Evolutionary conservation across 345 rosid genomes (phyloP).

Genomic region (Isatis tinctoria): DNA sequence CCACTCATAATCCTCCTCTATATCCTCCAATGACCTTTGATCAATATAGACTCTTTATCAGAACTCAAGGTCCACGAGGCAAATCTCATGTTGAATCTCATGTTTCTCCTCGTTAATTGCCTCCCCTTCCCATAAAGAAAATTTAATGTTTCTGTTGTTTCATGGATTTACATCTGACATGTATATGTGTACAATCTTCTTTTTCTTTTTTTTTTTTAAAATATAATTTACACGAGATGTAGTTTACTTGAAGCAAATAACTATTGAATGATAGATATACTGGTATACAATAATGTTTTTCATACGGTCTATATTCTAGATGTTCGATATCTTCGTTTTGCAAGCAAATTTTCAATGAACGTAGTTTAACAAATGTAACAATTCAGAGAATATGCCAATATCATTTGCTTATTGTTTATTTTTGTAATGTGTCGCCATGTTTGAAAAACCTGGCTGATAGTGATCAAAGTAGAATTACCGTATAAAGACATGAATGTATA

Average conservation of each 20-base stretch:
- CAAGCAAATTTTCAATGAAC: background rate
- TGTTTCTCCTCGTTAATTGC: slow-evolving; percentile 34
- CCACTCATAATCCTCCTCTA: slow-evolving; percentile 46
- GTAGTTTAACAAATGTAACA: background rate
- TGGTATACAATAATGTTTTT: background rate
- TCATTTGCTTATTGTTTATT: slow-evolving; percentile 3
- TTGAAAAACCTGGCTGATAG: slow-evolving; percentile 22
- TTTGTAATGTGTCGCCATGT: slow-evolving; percentile 7
- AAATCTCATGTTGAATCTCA: slow-evolving; percentile 83
- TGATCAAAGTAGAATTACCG: background rate
- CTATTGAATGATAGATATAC: background rate
- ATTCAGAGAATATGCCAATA: background rate
- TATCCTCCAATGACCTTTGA: slow-evolving; percentile 81
- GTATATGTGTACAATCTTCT: slow-evolving; percentile 4
- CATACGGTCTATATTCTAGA: background rate
- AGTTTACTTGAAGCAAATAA: background rate
- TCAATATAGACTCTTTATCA: slow-evolving; percentile 71
- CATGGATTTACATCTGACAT: slow-evolving; percentile 21
- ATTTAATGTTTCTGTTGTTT: background rate
- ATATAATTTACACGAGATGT: background rate
- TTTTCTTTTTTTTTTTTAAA: background rate
- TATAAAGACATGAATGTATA: background rate
- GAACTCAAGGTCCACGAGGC: slow-evolving; percentile 75
- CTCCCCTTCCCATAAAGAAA: background rate
- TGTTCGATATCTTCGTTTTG: background rate